Evolutionary conservation across 2,329 filamentous ascomycete genomes (phyloP).

Genomic region (Ceratocystis cubensis): DNA sequence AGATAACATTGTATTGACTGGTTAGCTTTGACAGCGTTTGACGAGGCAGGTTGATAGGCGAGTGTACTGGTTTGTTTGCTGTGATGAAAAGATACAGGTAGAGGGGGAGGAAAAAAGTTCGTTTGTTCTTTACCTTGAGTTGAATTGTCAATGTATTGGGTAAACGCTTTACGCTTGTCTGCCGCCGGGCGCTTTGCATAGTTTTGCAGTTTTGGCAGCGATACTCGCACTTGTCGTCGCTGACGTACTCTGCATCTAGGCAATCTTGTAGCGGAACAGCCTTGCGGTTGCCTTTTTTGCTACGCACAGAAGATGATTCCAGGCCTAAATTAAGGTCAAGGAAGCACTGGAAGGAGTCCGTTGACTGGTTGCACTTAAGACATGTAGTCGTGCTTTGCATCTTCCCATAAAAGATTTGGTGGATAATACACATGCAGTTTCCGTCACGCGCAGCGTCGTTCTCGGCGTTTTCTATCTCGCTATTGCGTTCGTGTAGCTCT

Average conservation of each 20-base stretch:
- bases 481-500: constrained; percentile 74
- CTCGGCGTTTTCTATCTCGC: constrained; percentile 42
- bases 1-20: too few species aligned
- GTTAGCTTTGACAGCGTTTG: not conserved
- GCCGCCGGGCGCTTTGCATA: constrained; percentile 68
- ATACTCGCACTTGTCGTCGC: constrained; percentile 78
- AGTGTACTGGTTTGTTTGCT: too few species aligned
- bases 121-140: constrained; percentile 53
- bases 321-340: constrained; percentile 81
- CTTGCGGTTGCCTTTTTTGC: constrained; percentile 35
- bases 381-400: constrained; percentile 84
- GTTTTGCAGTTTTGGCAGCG: constrained; percentile 69
- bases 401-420: constrained; percentile 89
- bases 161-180: constrained; percentile 69
- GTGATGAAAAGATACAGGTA: too few species aligned
- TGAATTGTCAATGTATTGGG: constrained; percentile 87
- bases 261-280: constrained; percentile 55
- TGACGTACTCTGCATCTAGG: constrained; percentile 74
- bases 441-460: constrained; percentile 46
- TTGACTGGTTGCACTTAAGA: constrained; percentile 71
- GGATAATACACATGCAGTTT: constrained; percentile 78
- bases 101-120: not conserved
- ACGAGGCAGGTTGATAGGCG: too few species aligned
- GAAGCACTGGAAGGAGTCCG: constrained; percentile 74
- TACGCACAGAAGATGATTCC: constrained; percentile 59